These are phyloP conservation scores for Penicillium hesseltinei DNA, from an alignment of 2,329 filamentous ascomycete species.

Conservation along the genomic window DNA sequence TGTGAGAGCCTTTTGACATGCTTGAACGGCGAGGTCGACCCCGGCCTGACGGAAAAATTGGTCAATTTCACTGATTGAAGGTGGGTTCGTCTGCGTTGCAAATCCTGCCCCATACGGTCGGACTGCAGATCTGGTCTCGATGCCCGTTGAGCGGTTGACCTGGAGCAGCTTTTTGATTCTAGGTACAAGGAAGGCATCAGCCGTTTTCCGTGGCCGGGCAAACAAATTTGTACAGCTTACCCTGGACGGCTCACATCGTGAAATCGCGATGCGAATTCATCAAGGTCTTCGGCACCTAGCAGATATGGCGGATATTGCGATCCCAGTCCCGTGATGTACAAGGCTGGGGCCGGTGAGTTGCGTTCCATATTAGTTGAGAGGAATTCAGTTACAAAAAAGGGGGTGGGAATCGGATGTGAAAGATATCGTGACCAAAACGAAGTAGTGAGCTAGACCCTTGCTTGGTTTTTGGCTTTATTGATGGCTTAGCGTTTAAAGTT, in stretches of 20 bases:
- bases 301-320: constrained; percentile 1
- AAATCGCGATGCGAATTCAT: not conserved
- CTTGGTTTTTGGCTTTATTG: too few relatives aligned
- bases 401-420: not conserved
- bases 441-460: too few relatives aligned
- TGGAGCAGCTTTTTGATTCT: not conserved
- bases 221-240: not conserved
- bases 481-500: too few relatives aligned
- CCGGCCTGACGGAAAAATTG: not conserved
- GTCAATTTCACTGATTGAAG: not conserved
- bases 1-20: not conserved
- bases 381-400: not conserved
- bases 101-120: not conserved
- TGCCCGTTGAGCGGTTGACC: not conserved
- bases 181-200: not conserved
- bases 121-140: constrained; percentile 2
- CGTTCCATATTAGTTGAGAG: not conserved
- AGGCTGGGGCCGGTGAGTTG: not conserved
- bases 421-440: not conserved
- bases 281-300: not conserved
- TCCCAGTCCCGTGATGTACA: constrained; percentile 2
- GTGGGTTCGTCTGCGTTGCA: not conserved
- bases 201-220: too few relatives aligned
- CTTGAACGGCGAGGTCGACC: not conserved
- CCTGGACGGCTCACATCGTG: not conserved